These are phyloP conservation scores for Neopestalotiopsis clavispora DNA, from an alignment of 2,329 filamentous ascomycete species.

Conservation along the genomic window DNA sequence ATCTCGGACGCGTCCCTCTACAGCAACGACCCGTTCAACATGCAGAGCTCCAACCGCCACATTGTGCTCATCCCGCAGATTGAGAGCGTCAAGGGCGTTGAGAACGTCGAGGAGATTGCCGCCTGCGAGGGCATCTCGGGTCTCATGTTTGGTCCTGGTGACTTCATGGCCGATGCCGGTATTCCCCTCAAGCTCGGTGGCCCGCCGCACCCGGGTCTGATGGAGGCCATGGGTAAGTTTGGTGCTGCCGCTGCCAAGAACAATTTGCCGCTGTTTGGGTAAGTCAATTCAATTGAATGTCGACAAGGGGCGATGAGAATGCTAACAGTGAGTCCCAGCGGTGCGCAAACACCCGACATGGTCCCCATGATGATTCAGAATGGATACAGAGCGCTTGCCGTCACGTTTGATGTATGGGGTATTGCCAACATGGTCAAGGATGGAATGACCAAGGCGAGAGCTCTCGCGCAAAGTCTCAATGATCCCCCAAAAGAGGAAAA, in stretches of 20 bases:
- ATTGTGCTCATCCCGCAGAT: slow-evolving; percentile 28
- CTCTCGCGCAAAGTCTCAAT: not conserved
- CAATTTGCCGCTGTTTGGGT: slow-evolving; percentile 27
- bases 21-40: slow-evolving; percentile 26
- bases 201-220: slow-evolving; percentile 15
- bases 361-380: slow-evolving; percentile 21
- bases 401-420: slow-evolving; percentile 23
- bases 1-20: slow-evolving; percentile 27
- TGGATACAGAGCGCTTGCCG: slow-evolving; percentile 20
- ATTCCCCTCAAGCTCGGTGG: slow-evolving; percentile 18
- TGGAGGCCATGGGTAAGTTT: slow-evolving; percentile 23
- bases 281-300: slow-evolving; percentile 4
- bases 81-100: slow-evolving; percentile 28
- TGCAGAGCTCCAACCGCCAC: slow-evolving; percentile 28
- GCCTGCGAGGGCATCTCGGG: slow-evolving; percentile 21
- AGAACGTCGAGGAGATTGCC: slow-evolving; percentile 30
- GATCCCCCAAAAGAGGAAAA: not conserved
- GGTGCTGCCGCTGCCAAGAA: slow-evolving; percentile 16
- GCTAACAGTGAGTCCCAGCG: slow-evolving; percentile 48
- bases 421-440: slow-evolving; percentile 18
- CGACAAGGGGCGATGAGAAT: slow-evolving; percentile 23
- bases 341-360: slow-evolving; percentile 56
- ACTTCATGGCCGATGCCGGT: slow-evolving; percentile 24
- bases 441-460: slow-evolving; percentile 15
- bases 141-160: slow-evolving; percentile 28